Conservation (phyloP, 176 grass and related monocot species). For the Bromus sterilis region DNA sequence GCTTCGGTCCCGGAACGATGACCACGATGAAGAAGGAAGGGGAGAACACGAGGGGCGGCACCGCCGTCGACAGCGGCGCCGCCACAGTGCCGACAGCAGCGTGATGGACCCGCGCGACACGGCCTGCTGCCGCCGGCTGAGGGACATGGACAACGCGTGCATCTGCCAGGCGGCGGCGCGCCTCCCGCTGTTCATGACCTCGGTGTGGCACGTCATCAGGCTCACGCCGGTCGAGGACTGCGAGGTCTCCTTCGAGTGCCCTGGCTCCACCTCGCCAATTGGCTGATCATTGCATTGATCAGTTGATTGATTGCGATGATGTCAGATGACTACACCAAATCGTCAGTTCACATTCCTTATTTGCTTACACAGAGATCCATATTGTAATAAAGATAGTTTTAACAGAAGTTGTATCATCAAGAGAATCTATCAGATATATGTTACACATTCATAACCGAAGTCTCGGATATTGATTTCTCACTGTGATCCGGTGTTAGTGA, state of each 20-base stretch:
- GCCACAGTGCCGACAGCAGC: conserved; percentile 2
- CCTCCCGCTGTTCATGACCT: conserved; percentile 52
- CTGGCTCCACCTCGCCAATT: conserved; percentile 5
- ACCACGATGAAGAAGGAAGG: not conserved
- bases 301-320: not conserved
- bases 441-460: not conserved
- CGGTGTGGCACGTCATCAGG: conserved; percentile 43
- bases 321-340: not conserved
- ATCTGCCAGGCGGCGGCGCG: conserved; percentile 44
- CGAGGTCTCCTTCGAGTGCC: conserved; percentile 56
- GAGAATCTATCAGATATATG: not conserved
- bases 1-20: not conserved
- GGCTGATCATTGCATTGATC: not conserved
- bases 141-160: conserved; percentile 60
- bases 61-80: conserved; percentile 20
- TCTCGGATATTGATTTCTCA: not conserved
- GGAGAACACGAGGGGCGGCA: not conserved
- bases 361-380: not conserved
- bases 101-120: conserved; percentile 45
- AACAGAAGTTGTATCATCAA: not conserved
- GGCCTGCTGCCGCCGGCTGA: conserved; percentile 62
- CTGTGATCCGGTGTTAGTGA: not conserved
- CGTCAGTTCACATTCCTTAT: not conserved
- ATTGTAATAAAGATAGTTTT: not conserved
- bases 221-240: conserved; percentile 49